Evolutionary conservation across 345 rosid genomes (phyloP).

Genomic region (Eucalyptus paniculata): DNA sequence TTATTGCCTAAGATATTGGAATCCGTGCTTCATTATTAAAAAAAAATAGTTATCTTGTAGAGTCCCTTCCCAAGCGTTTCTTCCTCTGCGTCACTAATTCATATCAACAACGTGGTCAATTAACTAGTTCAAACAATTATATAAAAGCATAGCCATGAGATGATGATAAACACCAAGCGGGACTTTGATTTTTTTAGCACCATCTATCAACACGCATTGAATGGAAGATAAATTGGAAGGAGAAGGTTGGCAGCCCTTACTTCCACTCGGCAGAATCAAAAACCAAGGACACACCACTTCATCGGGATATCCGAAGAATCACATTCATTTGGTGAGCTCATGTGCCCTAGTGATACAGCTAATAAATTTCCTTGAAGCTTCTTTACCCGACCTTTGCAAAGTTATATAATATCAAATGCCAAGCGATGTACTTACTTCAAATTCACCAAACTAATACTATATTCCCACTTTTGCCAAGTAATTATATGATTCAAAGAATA

Average conservation of each 20-base stretch:
- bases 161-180: background rate
- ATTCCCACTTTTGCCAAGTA: background rate
- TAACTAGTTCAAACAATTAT: background rate
- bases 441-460: background rate
- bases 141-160: background rate
- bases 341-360: background rate
- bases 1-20: too few relatives aligned
- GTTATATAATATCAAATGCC: background rate
- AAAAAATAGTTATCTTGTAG: too few relatives aligned
- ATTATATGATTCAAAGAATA: too few relatives aligned
- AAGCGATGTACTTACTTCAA: background rate
- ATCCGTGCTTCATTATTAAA: too few relatives aligned
- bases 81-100: background rate
- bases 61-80: too few relatives aligned
- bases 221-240: background rate
- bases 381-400: background rate
- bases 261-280: background rate
- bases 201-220: background rate
- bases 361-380: background rate
- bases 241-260: background rate
- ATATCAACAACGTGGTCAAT: background rate
- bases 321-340: background rate
- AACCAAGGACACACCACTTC: background rate
- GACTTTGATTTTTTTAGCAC: background rate
- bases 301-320: background rate